A percentile compares a stretch with the other conserved stretches of the same genome.
phyloP scores from a whole-genome alignment of 306 rosid species.

The Fragaria vesca region DNA sequence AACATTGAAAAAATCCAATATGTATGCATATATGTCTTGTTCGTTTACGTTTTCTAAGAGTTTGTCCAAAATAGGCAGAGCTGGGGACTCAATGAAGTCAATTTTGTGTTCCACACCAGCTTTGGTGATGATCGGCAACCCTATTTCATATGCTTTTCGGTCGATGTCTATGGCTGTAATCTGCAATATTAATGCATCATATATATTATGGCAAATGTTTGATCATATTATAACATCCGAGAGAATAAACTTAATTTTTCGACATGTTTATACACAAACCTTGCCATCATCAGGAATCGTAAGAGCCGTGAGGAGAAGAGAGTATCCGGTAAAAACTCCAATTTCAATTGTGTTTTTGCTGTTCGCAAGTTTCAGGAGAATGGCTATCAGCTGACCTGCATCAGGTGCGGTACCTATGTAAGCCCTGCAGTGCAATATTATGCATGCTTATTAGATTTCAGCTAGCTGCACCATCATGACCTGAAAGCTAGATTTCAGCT shows the following conservation, averaged over 20 bases:
- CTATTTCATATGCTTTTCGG: conserved; percentile 48
- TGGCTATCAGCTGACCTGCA: conserved; percentile 43
- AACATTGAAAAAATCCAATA: background rate
- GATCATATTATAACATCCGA: no score
- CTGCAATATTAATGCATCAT: conserved; percentile 21
- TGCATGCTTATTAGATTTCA: background rate
- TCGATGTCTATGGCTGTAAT: conserved; percentile 50
- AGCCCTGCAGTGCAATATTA: conserved; percentile 27
- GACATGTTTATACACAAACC: background rate
- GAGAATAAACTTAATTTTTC: no score
- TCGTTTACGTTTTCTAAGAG: conserved; percentile 13
- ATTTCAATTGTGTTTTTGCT: conserved; percentile 55
- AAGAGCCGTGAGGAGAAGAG: conserved; percentile 70
- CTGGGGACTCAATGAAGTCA: conserved; percentile 49
- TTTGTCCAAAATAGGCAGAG: conserved; percentile 49
- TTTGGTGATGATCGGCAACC: conserved; percentile 51
- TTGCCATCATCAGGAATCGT: conserved; percentile 57
- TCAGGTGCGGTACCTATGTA: conserved; percentile 43
- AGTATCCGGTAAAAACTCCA: conserved; percentile 62
- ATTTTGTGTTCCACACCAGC: conserved; percentile 66
- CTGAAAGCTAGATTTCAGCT: no score
- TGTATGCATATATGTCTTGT: background rate
- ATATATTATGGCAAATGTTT: background rate
- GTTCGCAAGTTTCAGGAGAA: conserved; percentile 46
- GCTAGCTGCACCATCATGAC: background rate